Base-by-base conservation (phyloP, 1,284 basidiomycete species). In the Mycena citricolor region DNA sequence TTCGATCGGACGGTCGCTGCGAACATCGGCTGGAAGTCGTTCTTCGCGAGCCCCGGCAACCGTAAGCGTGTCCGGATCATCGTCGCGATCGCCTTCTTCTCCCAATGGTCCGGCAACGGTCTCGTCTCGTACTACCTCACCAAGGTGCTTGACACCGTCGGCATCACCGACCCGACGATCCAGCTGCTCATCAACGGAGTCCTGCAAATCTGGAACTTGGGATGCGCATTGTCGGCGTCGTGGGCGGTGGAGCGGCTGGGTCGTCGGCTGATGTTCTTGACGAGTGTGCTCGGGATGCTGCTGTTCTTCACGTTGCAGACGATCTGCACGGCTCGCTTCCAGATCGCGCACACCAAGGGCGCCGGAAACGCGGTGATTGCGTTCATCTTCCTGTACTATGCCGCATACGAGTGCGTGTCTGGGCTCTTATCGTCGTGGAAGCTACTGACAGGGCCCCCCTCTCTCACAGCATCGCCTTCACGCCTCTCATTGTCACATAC, bases 41-140 rank as follows among this genome's bases (percentile, higher is more conserved):
- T 83, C 36, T 56, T 80, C 58, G 66, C 57, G 53, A 77, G 70
- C 4, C 67, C 65, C 4, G 80, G 79, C 2, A 83, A 83, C 60
- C 68, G 70, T 32, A 70, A 65, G 42, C 71, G 79, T 13, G 64
- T 80, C 57, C 59, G 73, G 24, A 73, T 81, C 45, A 76, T 81
- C 57, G 54, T 81, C 31, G 78, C 77, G 0, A 67, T 81, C 29
- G 78, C 74, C 4, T 70, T 81, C 63, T 81, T 82, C 68, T 79
- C 77, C 2, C 80, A 83, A 54, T 83, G 79, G 77, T 77, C 75
- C 25, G 79, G 79, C 0, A 82, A 83, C 53, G 81, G 81, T 55
- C 67, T 85, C 24, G 30, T 20, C 4, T 39, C 29, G 25, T 56
- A 32, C 38, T 62, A 78, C 59, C 66, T 78, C 51, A 74, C 72